Evolutionary conservation across 352 stramenopile species (phyloP), one percentile per base, ranked within the genome.

Genomic region (Pythium insidiosum): DNA sequence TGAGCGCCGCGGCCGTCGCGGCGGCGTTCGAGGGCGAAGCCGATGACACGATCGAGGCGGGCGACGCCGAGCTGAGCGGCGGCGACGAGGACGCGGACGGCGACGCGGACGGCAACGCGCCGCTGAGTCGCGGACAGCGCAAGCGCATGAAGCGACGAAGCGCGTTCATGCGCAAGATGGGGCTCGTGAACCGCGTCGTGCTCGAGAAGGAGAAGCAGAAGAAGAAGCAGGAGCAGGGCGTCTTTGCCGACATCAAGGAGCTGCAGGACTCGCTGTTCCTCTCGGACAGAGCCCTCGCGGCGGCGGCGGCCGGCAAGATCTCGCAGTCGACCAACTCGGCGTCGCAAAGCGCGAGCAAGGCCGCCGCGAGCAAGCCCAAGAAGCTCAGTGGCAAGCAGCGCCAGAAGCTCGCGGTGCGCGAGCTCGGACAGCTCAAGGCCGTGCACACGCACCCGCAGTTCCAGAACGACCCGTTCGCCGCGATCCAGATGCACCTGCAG

Each of bases 91-190:
- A 78, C 11, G 61, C 65, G 21, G 54, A 61, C 16, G 53, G 51
- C 11, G 50, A 51, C 24, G 61, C 56, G 3, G 46, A 37, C 22
- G 47, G 50, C 5, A 41, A 41, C 21, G 56, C 65, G 40, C 68
- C 56, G 22, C 57, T 88, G 40, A 93, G 80, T 38, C 80, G 81
- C 22, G 81, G 81, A 1, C 81, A 93, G 50, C 75, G 81, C 55
- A 93, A 93, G 47, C 81, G 81, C 1, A 66, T 88, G 31, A 93
- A 91, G 56, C 75, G 78, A 4, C 81, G 81, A 12, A 59, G 60
- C 12, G 78, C 81, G 43, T 91, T 93, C 55, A 72, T 91, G 66
- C 74, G 73, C 44, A 93, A 93, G 58, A 91, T 91, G 76, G 81
- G 78, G 4, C 65, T 94, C 23, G 81, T 91, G 42, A 59, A 79